Base-by-base conservation (phyloP, 768 basidiomycete species). In the Cyclocybe cylindracea region DNA sequence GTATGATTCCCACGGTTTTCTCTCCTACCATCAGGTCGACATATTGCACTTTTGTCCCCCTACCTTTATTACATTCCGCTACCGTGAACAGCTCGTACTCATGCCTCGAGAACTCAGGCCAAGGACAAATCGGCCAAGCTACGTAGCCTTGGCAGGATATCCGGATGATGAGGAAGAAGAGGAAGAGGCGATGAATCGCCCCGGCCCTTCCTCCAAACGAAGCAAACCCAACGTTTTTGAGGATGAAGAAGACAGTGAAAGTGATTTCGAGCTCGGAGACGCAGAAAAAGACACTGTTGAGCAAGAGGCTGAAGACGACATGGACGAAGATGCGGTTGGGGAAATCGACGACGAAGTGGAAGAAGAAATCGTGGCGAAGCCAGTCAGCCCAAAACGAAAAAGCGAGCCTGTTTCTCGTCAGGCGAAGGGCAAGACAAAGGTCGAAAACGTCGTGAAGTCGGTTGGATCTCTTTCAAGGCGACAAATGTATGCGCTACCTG, bases 61-160 rank as follows among this genome's bases (percentile, higher is more conserved):
- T 24, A 3, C 24, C 4, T 24, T 24, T 24, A 5, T 24, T 2
- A 2, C 2, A 24, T 24, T 24, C 24, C 3, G 24, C 24, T 5
- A 24, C 24, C 24, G 24, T 24, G 24, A 24, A 5, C 5, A 24
- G 24, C 24, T 24, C 24, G 41, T 34, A 31, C 43, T 49, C 50
- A 87, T 87, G 86, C 54, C 78, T 11, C 77, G 83, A 34, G 65
- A 78, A 42, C 72, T 87, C 39, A 79, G 85, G 16, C 77, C 80
- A 14, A 75, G 87, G 47, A 81, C 76, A 47, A 69, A 74, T 16
- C 75, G 71, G 39, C 75, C 73, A 32, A 82, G 71, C 61, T 88
- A 88, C 67, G 68, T 73, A 0, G 55, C 59, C 18, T 55, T 78
- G 16, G 66, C 70, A 33, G 70, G 60, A 3, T 51, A 67, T 32